Percentiles rank a stretch among this genome's conserved stretches.
These are phyloP conservation scores for Phytopythium chamaehyphon DNA, from an alignment of 352 stramenopile species.

Conservation along the genomic window DNA sequence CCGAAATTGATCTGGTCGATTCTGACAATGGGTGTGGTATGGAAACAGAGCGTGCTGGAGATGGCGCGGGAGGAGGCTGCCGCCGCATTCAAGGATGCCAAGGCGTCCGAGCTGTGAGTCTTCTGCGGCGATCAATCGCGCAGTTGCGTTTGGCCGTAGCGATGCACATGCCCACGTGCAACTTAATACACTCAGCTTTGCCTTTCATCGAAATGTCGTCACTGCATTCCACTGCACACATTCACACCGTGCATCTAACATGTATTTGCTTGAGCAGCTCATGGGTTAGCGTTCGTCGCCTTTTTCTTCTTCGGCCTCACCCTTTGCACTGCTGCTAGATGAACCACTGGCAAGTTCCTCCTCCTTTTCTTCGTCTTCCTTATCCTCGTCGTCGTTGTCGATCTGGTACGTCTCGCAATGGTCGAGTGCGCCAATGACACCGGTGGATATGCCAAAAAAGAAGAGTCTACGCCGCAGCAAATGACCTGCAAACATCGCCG, in stretches of 20 bases:
- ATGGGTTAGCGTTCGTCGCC: too few relatives aligned
- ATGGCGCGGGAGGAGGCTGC: slow-evolving; percentile 33
- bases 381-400: not conserved
- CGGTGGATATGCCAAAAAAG: slow-evolving; percentile 30
- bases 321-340: too few relatives aligned
- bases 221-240: not conserved
- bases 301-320: too few relatives aligned
- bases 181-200: not conserved
- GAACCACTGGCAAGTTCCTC: not conserved
- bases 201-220: not conserved
- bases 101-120: slow-evolving; percentile 2
- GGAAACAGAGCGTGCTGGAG: slow-evolving; percentile 33
- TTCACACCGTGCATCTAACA: too few relatives aligned
- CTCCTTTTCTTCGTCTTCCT: not conserved
- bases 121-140: not conserved
- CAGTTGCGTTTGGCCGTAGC: not conserved
- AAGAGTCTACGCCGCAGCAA: slow-evolving; percentile 38
- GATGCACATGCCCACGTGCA: not conserved
- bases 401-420: slow-evolving; percentile 24
- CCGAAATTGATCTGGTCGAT: not conserved
- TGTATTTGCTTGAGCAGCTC: too few relatives aligned
- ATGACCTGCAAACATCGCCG: slow-evolving; percentile 19
- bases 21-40: slow-evolving; percentile 6
- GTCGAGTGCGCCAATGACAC: slow-evolving; percentile 21
- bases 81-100: slow-evolving; percentile 11